Evolutionary conservation across 148 eudicot genomes (phyloP), one percentile per base, ranked within the genome.

Genomic region (Spergularia marina): DNA sequence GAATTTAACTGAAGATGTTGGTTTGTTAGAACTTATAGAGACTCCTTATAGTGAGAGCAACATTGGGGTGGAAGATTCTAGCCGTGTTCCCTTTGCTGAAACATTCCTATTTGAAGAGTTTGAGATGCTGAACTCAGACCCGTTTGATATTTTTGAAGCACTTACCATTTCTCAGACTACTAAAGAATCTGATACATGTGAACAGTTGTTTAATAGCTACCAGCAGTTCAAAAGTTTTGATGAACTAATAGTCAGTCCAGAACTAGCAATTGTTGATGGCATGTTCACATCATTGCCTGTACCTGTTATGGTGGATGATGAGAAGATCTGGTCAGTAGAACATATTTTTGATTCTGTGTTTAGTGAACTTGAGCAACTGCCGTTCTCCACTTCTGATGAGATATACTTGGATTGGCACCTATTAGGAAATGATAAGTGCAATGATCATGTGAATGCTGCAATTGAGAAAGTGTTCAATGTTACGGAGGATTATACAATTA

Each of bases 331-430:
- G 77, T 85, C 88, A 62, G 70, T 81, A 18, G 76, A 79, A 74
- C 68, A 59, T 57, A 51, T 77, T 69, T 40, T 86, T 82, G 84
- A 78, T 71, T 75, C 81, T 57, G 55, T 81, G 53, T 76, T 92
- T 47, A 34, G 76, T 65, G 80, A 79, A 79, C 66, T 89, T 77
- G 86, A 89, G 73, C 91, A 82, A 71, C 81, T 83, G 65, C 83
- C 89, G 59, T 70, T 84, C 53, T 90, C 91, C 76, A 81, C 86
- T 12, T 88, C 94, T 53, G 94, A 95, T 77, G 89, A 84, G 76
- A 89, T 95, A 65, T 95, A 95, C 85, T 87, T 95, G 83, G 98
- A 95, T 72, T 95, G 98, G 99, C 87, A 85, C 70, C 68, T 88
- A 18, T 55, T 92, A 63, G 91, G 82, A 76, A 88, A 78, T 56